Evolutionary conservation across 192 early-diverging fungal species (phyloP).

Genomic region (Coemansia sp.): DNA sequence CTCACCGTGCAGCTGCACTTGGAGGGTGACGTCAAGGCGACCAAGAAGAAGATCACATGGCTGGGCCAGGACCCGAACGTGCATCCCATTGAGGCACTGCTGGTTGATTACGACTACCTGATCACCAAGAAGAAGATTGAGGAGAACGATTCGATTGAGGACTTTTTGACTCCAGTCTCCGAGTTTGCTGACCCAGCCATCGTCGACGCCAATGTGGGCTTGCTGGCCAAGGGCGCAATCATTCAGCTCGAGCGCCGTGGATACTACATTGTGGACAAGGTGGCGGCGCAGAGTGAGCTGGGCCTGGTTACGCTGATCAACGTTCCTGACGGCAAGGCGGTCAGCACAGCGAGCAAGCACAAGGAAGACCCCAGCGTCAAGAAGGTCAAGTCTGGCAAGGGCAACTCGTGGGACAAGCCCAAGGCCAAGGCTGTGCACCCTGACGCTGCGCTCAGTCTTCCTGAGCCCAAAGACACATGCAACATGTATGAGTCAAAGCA

Average conservation of each 20-base stretch:
- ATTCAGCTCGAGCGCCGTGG: conserved; percentile 97
- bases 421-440: conserved; percentile 2
- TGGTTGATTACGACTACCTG: conserved; percentile 95
- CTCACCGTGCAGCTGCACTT: conserved; percentile 78
- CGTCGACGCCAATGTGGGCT: conserved; percentile 69
- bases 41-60: conserved; percentile 99
- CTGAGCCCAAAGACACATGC: conserved; percentile 12
- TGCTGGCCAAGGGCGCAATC: conserved; percentile 68
- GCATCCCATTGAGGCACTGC: conserved; percentile 63
- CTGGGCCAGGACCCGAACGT: conserved; percentile 61
- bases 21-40: conserved; percentile 95
- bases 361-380: conserved; percentile 13
- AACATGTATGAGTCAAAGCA: conserved; percentile 34
- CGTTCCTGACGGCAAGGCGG: conserved; percentile 92
- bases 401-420: conserved; percentile 43
- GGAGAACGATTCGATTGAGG: conserved; percentile 80
- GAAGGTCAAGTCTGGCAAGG: conserved; percentile 14
- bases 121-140: conserved; percentile 98
- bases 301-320: conserved; percentile 69
- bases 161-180: conserved; percentile 79
- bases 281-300: conserved; percentile 47
- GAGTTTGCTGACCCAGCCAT: conserved; percentile 72
- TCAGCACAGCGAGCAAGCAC: conserved; percentile 66
- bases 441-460: conserved; percentile 17
- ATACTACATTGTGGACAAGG: conserved; percentile 88